phyloP scores from a whole-genome alignment of 2,329 filamentous ascomycete genomes.

The Alternaria consortialis region DNA sequence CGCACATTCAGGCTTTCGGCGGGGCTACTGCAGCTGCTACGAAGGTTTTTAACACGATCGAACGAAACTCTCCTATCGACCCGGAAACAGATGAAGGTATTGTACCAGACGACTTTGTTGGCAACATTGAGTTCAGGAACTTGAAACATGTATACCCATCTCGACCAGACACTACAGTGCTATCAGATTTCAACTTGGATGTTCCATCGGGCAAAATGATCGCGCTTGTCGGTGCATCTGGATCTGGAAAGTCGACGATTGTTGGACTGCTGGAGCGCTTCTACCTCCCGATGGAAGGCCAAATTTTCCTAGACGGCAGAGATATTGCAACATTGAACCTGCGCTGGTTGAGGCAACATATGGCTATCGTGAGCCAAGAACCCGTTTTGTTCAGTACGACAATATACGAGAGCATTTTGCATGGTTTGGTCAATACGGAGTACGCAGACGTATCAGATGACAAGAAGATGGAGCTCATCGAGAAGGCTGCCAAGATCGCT shows the following conservation, averaged over 20 bases:
- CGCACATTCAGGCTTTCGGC: constrained; percentile 86
- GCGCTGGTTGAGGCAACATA: constrained; percentile 89
- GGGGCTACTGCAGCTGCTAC: constrained; percentile 82
- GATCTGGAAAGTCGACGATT: constrained; percentile 93
- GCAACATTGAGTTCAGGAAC: constrained; percentile 80
- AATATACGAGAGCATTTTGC: constrained; percentile 88
- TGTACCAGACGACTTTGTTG: constrained; percentile 75
- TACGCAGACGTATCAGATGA: constrained; percentile 73
- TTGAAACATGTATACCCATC: constrained; percentile 96
- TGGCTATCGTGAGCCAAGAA: constrained; percentile 92
- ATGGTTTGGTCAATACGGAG: constrained; percentile 86
- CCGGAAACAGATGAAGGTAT: constrained; percentile 75
- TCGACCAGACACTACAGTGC: constrained; percentile 86
- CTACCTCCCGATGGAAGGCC: constrained; percentile 85
- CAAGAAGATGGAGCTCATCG: constrained; percentile 73
- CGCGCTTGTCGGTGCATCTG: constrained; percentile 91
- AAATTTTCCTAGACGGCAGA: constrained; percentile 81
- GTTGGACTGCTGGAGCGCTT: constrained; percentile 93
- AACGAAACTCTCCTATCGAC: constrained; percentile 85
- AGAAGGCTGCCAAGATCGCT: constrained; percentile 85
- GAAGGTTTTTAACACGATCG: constrained; percentile 95
- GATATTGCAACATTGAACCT: constrained; percentile 85
- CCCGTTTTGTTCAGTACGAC: constrained; percentile 89
- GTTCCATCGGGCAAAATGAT: constrained; percentile 92
- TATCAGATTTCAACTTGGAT: constrained; percentile 80